Conservation (phyloP, 179 eudicot species). For the Amaranthus tricolor region DNA sequence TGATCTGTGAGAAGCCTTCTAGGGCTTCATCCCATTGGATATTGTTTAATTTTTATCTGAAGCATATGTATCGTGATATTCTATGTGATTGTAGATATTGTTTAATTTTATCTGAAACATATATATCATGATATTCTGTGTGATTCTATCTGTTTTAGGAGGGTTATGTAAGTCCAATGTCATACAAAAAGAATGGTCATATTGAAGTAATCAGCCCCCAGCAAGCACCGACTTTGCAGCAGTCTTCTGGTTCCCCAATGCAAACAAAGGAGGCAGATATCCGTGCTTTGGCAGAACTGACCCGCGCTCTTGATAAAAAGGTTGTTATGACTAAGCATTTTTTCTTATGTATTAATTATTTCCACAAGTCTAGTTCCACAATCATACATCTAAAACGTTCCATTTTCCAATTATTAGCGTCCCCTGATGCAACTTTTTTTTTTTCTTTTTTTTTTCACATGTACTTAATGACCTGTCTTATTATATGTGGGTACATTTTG, state of each 20-base stretch:
- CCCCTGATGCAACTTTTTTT: background rate
- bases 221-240: conserved; percentile 48
- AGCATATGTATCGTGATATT: background rate
- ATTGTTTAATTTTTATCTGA: background rate
- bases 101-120: background rate
- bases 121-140: background rate
- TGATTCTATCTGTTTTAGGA: conserved; percentile 39
- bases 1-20: background rate
- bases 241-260: conserved; percentile 51
- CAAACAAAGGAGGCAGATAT: conserved; percentile 92
- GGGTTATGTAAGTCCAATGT: conserved; percentile 39
- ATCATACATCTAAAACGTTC: background rate
- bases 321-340: conserved; percentile 27
- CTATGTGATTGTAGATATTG: background rate
- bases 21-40: background rate
- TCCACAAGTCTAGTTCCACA: background rate
- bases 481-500: background rate
- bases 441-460: background rate
- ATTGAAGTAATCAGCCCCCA: conserved; percentile 40
- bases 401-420: background rate
- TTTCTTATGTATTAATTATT: background rate
- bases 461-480: background rate
- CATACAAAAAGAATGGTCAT: conserved; percentile 38
- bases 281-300: conserved; percentile 80
- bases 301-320: conserved; percentile 91